phyloP scores from a whole-genome alignment of 1,284 basidiomycete genomes.

The Sporisorium scitamineum region DNA sequence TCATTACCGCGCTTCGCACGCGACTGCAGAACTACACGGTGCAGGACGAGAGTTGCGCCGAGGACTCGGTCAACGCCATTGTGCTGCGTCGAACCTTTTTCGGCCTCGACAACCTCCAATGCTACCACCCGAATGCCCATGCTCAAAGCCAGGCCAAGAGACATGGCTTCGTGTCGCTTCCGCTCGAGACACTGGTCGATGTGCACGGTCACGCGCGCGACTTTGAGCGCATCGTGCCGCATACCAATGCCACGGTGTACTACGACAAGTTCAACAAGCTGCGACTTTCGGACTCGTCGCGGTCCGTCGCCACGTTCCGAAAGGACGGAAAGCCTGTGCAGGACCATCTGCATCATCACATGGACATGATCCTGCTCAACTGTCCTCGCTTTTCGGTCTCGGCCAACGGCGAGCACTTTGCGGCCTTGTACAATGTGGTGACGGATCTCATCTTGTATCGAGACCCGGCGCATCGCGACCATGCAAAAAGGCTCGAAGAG shows the following conservation, averaged over 20 bases:
- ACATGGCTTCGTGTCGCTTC: constrained; percentile 74
- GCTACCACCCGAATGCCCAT: constrained; percentile 79
- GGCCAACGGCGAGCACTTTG: constrained; percentile 86
- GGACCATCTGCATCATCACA: constrained; percentile 83
- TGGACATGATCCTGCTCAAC: constrained; percentile 82
- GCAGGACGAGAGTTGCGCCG: constrained; percentile 80
- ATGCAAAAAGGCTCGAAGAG: constrained; percentile 74
- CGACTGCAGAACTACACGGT: constrained; percentile 85
- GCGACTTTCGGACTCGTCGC: constrained; percentile 78
- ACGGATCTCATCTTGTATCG: constrained; percentile 85
- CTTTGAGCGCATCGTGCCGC: constrained; percentile 84
- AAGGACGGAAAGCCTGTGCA: constrained; percentile 67
- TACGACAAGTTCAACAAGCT: constrained; percentile 90
- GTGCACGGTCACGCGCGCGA: constrained; percentile 42
- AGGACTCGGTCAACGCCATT: constrained; percentile 86
- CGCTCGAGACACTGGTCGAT: constrained; percentile 78
- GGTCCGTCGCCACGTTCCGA: constrained; percentile 70
- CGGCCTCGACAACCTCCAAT: constrained; percentile 83
- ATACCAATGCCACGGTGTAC: constrained; percentile 85
- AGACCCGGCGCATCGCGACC: constrained; percentile 76
- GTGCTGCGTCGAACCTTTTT: constrained; percentile 87
- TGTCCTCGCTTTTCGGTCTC: constrained; percentile 83
- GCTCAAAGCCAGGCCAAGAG: constrained; percentile 59
- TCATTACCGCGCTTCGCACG: constrained; percentile 85
- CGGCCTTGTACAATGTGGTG: constrained; percentile 87